Evolutionary conservation across 768 basidiomycete species (phyloP).

Genomic region (Rossbeevera mucosa): DNA sequence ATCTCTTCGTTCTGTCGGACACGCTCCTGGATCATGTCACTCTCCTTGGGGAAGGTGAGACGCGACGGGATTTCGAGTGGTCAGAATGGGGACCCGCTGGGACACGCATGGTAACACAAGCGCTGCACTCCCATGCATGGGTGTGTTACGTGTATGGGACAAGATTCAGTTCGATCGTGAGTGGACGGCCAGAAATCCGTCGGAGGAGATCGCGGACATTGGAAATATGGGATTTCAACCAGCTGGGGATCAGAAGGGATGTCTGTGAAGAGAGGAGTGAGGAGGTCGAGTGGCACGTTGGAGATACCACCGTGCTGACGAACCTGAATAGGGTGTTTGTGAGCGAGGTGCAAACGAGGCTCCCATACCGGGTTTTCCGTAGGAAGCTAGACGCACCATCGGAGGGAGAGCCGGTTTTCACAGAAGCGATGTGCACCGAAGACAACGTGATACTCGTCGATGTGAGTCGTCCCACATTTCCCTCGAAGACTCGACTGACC

Average conservation of each 20-base stretch:
- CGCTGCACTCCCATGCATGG: slow-evolving; percentile 43
- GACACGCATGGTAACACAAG: slow-evolving; percentile 39
- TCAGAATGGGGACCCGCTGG: slow-evolving; percentile 47
- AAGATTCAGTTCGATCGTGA: slow-evolving; percentile 34
- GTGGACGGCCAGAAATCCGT: slow-evolving; percentile 11
- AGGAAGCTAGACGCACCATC: slow-evolving; percentile 15
- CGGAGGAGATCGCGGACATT: slow-evolving; percentile 18
- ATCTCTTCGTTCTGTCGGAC: slow-evolving; percentile 41
- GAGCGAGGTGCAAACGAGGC: slow-evolving; percentile 37
- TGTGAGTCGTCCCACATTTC: slow-evolving; percentile 24
- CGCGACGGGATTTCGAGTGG: slow-evolving; percentile 37
- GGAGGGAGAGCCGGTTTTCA: slow-evolving; percentile 11
- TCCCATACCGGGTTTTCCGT: slow-evolving; percentile 43
- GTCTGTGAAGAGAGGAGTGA: slow-evolving; percentile 2
- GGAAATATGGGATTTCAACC: slow-evolving; percentile 52
- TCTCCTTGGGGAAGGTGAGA: slow-evolving; percentile 11
- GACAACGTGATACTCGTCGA: slow-evolving; percentile 52
- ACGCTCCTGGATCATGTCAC: slow-evolving; percentile 32
- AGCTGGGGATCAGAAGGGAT: slow-evolving; percentile 33
- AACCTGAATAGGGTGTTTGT: slow-evolving; percentile 40
- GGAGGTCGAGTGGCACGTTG: slow-evolving; percentile 22
- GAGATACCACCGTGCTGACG: slow-evolving; percentile 23
- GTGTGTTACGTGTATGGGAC: slow-evolving; percentile 56
- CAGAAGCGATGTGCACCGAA: slow-evolving; percentile 50
- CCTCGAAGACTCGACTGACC: background rate